Evolutionary conservation across 352 stramenopile genomes (phyloP).

Genomic region (Halophytophthora batemanensis): DNA sequence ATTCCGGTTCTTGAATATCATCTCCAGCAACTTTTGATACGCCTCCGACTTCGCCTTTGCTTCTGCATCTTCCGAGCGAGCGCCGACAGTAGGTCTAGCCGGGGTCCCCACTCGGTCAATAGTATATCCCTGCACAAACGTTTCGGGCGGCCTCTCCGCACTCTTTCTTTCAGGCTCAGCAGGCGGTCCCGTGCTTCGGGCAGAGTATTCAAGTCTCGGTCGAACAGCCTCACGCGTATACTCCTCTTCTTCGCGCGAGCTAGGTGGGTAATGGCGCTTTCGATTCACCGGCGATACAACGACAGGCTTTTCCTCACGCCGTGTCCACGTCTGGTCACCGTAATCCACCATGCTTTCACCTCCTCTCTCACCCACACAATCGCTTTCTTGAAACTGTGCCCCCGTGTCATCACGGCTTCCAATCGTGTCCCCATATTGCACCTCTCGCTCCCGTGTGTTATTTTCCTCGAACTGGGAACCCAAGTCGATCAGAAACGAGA

Average conservation of each 20-base stretch:
- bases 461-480: constrained; percentile 32
- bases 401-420: not conserved
- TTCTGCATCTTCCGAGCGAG: constrained; percentile 29
- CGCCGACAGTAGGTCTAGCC: constrained; percentile 12
- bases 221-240: constrained; percentile 22
- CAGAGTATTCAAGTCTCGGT: constrained; percentile 20
- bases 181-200: constrained; percentile 5
- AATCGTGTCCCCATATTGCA: constrained; percentile 10
- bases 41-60: constrained; percentile 43
- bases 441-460: constrained; percentile 15
- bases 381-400: constrained; percentile 1
- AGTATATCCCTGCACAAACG: constrained; percentile 29
- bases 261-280: constrained; percentile 32
- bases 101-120: constrained; percentile 47
- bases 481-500: constrained; percentile 42
- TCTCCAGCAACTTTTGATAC: constrained; percentile 61
- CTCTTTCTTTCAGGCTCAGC: constrained; percentile 5
- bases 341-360: too few relatives aligned
- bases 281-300: not conserved
- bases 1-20: constrained; percentile 46
- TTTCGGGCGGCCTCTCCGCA: not conserved
- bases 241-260: constrained; percentile 8
- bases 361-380: not conserved
- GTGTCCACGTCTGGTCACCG: too few relatives aligned
- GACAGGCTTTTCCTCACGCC: too few relatives aligned